Percentiles rank a stretch among this genome's conserved stretches.
Conservation (phyloP, 2,329 filamentous ascomycete genomes). For the Endoconidiophora laricicola region DNA sequence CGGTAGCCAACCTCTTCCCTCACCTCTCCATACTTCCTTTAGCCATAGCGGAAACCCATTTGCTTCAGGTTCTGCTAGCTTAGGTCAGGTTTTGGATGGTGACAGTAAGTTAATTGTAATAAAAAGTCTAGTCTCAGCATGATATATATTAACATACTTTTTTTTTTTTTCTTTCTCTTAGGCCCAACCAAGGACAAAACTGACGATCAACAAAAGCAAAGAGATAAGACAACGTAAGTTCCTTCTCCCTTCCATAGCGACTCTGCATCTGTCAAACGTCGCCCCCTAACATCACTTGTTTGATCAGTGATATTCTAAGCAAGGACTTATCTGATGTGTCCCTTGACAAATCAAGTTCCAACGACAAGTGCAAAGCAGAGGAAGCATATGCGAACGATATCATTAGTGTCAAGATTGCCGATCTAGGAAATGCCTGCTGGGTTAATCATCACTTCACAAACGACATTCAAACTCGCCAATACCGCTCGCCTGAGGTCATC, state of each 20-base stretch:
- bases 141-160: background rate
- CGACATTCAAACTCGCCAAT: slow-evolving; percentile 95
- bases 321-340: slow-evolving; percentile 91
- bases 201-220: slow-evolving; percentile 60
- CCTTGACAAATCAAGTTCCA: slow-evolving; percentile 52
- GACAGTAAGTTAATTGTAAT: slow-evolving; percentile 1
- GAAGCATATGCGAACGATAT: slow-evolving; percentile 46
- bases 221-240: slow-evolving; percentile 86
- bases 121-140: background rate
- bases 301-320: slow-evolving; percentile 61
- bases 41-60: slow-evolving; percentile 35
- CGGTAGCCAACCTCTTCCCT: slow-evolving; percentile 88
- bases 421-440: slow-evolving; percentile 97
- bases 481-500: slow-evolving; percentile 92
- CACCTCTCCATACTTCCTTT: slow-evolving; percentile 84
- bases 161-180: background rate
- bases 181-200: slow-evolving; percentile 18
- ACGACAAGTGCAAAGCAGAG: slow-evolving; percentile 47
- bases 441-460: slow-evolving; percentile 98
- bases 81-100: slow-evolving; percentile 66
- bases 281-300: slow-evolving; percentile 12
- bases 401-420: slow-evolving; percentile 97
- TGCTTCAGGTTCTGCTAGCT: slow-evolving; percentile 34
- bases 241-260: slow-evolving; percentile 1
- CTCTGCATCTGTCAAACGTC: slow-evolving; percentile 10